Percentiles rank a stretch among this genome's conserved stretches.
phyloP scores from a whole-genome alignment of 192 early-diverging fungal species.

The Phycomyces nitens region DNA sequence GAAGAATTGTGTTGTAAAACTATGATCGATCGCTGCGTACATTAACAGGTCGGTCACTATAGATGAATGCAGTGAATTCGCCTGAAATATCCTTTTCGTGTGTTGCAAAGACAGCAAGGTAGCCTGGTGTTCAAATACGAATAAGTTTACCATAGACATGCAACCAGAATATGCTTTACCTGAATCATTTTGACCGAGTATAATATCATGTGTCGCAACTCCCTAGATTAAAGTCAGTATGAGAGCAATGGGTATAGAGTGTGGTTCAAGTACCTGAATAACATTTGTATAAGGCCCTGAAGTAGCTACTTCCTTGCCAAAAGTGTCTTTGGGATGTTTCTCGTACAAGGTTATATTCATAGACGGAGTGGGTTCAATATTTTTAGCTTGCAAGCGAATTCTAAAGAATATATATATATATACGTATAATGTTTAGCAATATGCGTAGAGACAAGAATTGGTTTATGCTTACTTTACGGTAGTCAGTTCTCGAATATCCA shows the following conservation, averaged over 20 bases:
- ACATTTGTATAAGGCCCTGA: constrained; percentile 57
- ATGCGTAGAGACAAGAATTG: neutral
- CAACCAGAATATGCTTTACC: constrained; percentile 11
- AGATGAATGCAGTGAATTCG: constrained; percentile 43
- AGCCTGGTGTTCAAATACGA: constrained; percentile 25
- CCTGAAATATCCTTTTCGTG: constrained; percentile 42
- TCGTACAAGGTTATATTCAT: constrained; percentile 70
- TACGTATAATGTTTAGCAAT: neutral
- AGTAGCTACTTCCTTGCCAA: constrained; percentile 52
- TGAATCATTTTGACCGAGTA: constrained; percentile 45
- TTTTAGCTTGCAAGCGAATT: constrained; percentile 64
- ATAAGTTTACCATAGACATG: neutral
- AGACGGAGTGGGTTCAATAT: constrained; percentile 57
- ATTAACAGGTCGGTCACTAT: constrained; percentile 47
- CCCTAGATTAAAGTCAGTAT: constrained; percentile 33
- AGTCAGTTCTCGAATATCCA: constrained; percentile 55
- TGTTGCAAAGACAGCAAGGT: constrained; percentile 49
- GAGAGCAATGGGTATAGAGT: neutral
- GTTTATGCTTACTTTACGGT: constrained; percentile 45
- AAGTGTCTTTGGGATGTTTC: constrained; percentile 39
- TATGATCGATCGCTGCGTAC: constrained; percentile 21
- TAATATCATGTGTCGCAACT: constrained; percentile 44
- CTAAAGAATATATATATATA: constrained; percentile 25
- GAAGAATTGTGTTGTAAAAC: no score
- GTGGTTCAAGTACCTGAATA: constrained; percentile 32